Evolutionary conservation across 1,139 yeast genomes (phyloP).

Genomic region (Blastobotrys indianensis): DNA sequence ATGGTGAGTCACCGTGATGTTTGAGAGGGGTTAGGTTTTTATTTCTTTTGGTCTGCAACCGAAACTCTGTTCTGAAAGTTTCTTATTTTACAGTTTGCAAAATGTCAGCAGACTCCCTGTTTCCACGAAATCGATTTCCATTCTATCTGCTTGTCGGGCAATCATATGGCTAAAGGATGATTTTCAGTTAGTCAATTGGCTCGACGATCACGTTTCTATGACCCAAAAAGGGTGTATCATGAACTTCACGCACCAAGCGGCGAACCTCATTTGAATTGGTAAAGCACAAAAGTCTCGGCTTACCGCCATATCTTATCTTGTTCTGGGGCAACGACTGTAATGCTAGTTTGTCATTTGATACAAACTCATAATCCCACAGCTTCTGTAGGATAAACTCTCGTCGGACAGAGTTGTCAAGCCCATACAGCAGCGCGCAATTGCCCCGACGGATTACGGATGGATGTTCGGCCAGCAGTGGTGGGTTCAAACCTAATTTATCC

Average conservation of each 20-base stretch:
- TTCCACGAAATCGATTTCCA: too few relatives aligned
- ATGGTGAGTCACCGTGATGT: too few relatives aligned
- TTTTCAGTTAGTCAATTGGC: slow-evolving; percentile 34
- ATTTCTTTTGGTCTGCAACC: too few relatives aligned
- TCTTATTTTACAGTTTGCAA: too few relatives aligned
- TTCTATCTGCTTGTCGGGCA: too few relatives aligned
- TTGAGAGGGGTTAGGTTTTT: too few relatives aligned
- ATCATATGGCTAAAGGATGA: too few relatives aligned
- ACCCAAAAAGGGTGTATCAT: slow-evolving; percentile 22
- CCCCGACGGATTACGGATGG: slow-evolving; percentile 14
- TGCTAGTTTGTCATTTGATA: slow-evolving; percentile 32
- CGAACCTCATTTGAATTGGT: slow-evolving; percentile 44
- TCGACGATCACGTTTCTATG: slow-evolving; percentile 24
- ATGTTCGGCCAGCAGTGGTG: slow-evolving; percentile 27
- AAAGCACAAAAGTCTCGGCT: slow-evolving; percentile 46
- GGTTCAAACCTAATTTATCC: slow-evolving; percentile 23
- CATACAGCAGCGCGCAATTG: background rate
- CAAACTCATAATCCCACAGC: slow-evolving; percentile 41
- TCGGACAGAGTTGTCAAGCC: too few relatives aligned
- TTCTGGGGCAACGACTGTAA: slow-evolving; percentile 30
- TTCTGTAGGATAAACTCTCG: slow-evolving; percentile 24
- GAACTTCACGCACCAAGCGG: slow-evolving; percentile 49
- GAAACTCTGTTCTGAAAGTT: too few relatives aligned
- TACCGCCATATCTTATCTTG: slow-evolving; percentile 29
- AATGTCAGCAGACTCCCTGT: too few relatives aligned